Percentiles rank a stretch among this genome's conserved stretches.
Conservation (phyloP, 805 yeast species). For the Hermanozyma aechmeae region DNA sequence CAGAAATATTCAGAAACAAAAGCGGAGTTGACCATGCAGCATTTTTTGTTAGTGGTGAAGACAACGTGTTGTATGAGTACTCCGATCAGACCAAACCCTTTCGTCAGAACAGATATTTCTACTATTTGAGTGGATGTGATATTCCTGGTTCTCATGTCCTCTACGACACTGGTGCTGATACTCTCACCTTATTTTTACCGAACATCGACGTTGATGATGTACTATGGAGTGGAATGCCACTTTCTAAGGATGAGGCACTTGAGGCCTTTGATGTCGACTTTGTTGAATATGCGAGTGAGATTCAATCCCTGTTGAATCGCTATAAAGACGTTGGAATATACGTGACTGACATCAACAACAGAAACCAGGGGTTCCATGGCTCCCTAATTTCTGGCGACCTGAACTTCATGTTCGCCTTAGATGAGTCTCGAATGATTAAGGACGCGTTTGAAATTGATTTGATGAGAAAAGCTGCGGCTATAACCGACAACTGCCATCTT, state of each 20-base stretch:
- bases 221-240: constrained; percentile 94
- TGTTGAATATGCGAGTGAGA: constrained; percentile 52
- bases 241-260: constrained; percentile 55
- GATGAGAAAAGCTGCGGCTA: constrained; percentile 71
- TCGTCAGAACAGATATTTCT: constrained; percentile 88
- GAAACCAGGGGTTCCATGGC: constrained; percentile 25
- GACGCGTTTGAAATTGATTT: constrained; percentile 73
- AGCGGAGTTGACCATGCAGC: constrained; percentile 11
- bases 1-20: not conserved
- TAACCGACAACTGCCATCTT: constrained; percentile 79
- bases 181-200: constrained; percentile 70
- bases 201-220: constrained; percentile 80
- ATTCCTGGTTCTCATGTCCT: constrained; percentile 68
- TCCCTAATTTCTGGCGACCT: constrained; percentile 34
- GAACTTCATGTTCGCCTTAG: constrained; percentile 60
- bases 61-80: constrained; percentile 52
- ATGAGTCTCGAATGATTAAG: constrained; percentile 79
- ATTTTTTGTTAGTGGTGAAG: constrained; percentile 55
- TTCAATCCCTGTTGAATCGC: constrained; percentile 26
- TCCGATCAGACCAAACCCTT: constrained; percentile 72
- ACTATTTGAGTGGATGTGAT: constrained; percentile 74
- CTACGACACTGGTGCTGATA: constrained; percentile 43
- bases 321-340: constrained; percentile 23
- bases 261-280: constrained; percentile 72
- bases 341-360: constrained; percentile 50